Evolutionary conservation across 2,329 filamentous ascomycete genomes (phyloP).

Genomic region (Aplosporella prunicola): DNA sequence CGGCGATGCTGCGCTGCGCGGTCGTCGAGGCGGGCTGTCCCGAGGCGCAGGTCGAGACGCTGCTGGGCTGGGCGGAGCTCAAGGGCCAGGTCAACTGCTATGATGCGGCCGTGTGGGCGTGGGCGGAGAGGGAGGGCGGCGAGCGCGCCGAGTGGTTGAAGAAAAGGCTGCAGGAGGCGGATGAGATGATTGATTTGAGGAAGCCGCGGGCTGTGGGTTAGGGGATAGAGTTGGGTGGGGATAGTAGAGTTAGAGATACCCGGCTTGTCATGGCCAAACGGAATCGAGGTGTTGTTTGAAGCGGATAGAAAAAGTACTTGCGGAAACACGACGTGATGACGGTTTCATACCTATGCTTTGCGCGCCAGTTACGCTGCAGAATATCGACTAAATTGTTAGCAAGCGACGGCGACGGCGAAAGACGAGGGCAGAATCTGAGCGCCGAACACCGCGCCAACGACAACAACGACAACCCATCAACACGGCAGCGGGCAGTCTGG

Average conservation of each 20-base stretch:
- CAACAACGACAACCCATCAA: no score
- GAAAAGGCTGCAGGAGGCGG: slow-evolving; percentile 1
- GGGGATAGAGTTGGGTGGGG: neutral
- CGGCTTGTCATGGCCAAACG: no score
- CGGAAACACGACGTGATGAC: no score
- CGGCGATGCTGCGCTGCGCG: neutral
- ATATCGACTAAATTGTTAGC: no score
- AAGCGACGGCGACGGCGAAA: no score
- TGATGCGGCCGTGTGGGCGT: slow-evolving; percentile 6
- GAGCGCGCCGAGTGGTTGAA: slow-evolving; percentile 3
- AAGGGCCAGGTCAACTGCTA: neutral
- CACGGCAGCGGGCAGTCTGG: no score
- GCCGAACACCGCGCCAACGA: no score
- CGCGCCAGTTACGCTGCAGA: no score
- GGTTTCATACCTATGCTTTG: no score
- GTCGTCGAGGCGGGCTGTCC: slow-evolving; percentile 1
- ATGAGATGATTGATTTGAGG: neutral
- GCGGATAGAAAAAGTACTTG: no score
- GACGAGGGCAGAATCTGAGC: no score
- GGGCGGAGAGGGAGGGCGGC: slow-evolving; percentile 3
- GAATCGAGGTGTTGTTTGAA: no score
- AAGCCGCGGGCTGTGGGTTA: neutral
- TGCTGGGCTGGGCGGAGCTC: neutral
- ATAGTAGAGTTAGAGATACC: slow-evolving; percentile 1
- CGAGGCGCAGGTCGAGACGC: neutral